Evolutionary conservation across 768 basidiomycete genomes (phyloP).

Genomic region (Arthromyces matolae): DNA sequence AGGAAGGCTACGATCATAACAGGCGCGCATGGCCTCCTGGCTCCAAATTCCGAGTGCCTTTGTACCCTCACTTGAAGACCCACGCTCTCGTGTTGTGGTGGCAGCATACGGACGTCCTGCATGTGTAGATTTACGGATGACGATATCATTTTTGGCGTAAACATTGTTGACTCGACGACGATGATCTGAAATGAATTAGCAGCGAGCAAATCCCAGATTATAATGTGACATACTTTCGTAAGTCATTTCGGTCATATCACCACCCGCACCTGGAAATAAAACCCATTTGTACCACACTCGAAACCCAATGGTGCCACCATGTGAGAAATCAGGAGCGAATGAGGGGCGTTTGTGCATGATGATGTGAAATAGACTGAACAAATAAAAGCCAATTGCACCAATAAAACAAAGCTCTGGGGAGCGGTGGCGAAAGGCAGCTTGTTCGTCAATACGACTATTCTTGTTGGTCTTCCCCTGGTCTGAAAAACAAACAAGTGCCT

Average conservation of each 20-base stretch:
- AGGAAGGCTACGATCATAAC: slow-evolving; percentile 24
- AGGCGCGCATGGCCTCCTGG: slow-evolving; percentile 9
- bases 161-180: slow-evolving; percentile 18
- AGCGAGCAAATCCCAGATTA: neutral
- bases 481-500: slow-evolving; percentile 1
- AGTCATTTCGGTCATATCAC: slow-evolving; percentile 19
- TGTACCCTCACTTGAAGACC: slow-evolving; percentile 17
- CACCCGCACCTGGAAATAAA: neutral
- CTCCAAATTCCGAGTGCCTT: slow-evolving; percentile 23
- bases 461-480: slow-evolving; percentile 3
- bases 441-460: slow-evolving; percentile 17
- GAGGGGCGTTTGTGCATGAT: slow-evolving; percentile 5
- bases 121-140: slow-evolving; percentile 7
- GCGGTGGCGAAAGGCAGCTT: slow-evolving; percentile 22
- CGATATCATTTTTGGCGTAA: slow-evolving; percentile 21
- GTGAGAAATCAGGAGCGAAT: slow-evolving; percentile 15
- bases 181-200: slow-evolving; percentile 22
- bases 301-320: slow-evolving; percentile 17
- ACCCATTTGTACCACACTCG: slow-evolving; percentile 21
- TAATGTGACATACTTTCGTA: slow-evolving; percentile 23
- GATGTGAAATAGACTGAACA: slow-evolving; percentile 23
- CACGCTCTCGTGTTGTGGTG: slow-evolving; percentile 16
- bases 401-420: slow-evolving; percentile 22
- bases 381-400: slow-evolving; percentile 5
- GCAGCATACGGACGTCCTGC: slow-evolving; percentile 18